Evolutionary conservation across 2,329 filamentous ascomycete species (phyloP).

Genomic region (Fusarium mundagurra): DNA sequence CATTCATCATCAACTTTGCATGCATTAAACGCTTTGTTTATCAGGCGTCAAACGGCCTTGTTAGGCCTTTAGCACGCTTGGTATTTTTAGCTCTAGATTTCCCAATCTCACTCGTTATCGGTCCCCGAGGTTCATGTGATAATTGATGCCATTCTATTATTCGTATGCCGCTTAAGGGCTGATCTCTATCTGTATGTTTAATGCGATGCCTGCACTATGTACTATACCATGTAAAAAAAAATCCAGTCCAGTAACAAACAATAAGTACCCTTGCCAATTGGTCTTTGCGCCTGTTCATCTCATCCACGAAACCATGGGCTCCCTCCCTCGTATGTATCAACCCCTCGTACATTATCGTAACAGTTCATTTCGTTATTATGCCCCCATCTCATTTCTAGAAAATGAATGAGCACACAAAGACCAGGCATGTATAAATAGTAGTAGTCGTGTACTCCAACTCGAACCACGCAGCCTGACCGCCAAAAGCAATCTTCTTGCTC

Average conservation of each 20-base stretch:
- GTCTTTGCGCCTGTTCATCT: constrained; percentile 5
- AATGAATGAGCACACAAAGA: constrained; percentile 58
- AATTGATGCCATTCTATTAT: constrained; percentile 22
- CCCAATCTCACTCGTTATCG: not conserved
- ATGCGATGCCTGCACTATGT: constrained; percentile 18
- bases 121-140: not conserved
- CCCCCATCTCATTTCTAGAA: constrained; percentile 11
- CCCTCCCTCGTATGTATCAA: not conserved
- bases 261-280: not conserved
- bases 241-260: not conserved
- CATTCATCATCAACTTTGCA: not conserved
- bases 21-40: not conserved
- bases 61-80: not conserved
- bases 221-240: constrained; percentile 11
- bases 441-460: constrained; percentile 64
- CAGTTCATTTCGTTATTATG: constrained; percentile 40
- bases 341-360: constrained; percentile 37
- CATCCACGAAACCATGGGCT: constrained; percentile 2
- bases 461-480: constrained; percentile 64
- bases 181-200: constrained; percentile 15
- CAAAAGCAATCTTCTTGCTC: constrained; percentile 66
- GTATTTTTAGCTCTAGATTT: not conserved
- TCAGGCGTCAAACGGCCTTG: not conserved
- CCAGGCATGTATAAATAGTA: constrained; percentile 59
- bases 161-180: not conserved